Evolutionary conservation across 2,329 filamentous ascomycete species (phyloP).

Genomic region (Botrytis squamosa): DNA sequence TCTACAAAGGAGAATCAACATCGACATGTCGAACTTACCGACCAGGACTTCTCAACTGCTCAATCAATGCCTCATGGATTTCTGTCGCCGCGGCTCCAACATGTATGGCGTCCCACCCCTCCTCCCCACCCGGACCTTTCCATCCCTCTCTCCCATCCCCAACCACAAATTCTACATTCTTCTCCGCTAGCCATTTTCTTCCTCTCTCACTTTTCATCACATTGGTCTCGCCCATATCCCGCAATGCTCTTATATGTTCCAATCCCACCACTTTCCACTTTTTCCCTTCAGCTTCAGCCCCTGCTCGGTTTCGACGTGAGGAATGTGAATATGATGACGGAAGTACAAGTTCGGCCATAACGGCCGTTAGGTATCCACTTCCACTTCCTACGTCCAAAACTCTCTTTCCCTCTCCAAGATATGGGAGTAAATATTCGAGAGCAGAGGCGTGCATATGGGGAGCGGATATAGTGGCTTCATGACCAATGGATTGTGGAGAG

Average conservation of each 20-base stretch:
- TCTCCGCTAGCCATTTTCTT: conserved; percentile 56
- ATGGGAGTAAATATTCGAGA: conserved; percentile 59
- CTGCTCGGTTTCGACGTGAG: neutral
- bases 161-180: conserved; percentile 68
- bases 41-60: conserved; percentile 77
- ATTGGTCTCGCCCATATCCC: conserved; percentile 62
- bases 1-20: neutral
- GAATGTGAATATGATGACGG: neutral
- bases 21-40: conserved; percentile 43
- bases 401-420: conserved; percentile 50
- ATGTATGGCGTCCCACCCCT: conserved; percentile 87
- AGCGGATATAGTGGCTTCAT: conserved; percentile 67
- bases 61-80: conserved; percentile 69
- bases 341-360: conserved; percentile 64
- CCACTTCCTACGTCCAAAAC: conserved; percentile 75
- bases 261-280: conserved; percentile 61
- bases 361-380: conserved; percentile 82
- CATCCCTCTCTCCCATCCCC: conserved; percentile 73
- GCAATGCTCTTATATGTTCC: conserved; percentile 68
- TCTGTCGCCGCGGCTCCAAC: conserved; percentile 82
- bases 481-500: conserved; percentile 66
- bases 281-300: conserved; percentile 8
- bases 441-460: conserved; percentile 72
- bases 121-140: conserved; percentile 46
- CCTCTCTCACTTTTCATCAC: conserved; percentile 64